phyloP scores from a whole-genome alignment of 805 yeast species.

The Kuraishia hungarica region DNA sequence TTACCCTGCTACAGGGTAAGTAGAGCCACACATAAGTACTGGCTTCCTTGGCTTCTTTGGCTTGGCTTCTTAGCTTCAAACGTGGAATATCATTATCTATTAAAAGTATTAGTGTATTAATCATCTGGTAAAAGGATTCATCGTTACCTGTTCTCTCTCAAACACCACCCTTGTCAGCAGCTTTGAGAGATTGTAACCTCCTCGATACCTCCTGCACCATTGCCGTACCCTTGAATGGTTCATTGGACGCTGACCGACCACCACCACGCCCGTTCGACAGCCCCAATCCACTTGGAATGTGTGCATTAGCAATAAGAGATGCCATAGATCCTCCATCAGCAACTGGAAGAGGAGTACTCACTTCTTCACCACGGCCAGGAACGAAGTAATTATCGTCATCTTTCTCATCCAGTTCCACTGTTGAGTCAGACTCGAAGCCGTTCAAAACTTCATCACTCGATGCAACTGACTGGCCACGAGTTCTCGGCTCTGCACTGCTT shows the following conservation, averaged over 20 bases:
- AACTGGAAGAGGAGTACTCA: slow-evolving; percentile 10
- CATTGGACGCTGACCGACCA: neutral
- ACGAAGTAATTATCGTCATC: slow-evolving; percentile 43
- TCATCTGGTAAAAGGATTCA: too few relatives aligned
- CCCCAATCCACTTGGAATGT: neutral
- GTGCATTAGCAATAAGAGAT: neutral
- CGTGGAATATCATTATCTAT: too few relatives aligned
- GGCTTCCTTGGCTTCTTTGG: too few relatives aligned
- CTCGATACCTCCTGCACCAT: neutral
- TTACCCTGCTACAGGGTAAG: too few relatives aligned
- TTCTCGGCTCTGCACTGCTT: neutral
- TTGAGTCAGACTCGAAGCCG: slow-evolving; percentile 35
- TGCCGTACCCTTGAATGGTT: neutral
- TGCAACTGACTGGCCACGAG: neutral
- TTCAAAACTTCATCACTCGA: slow-evolving; percentile 8
- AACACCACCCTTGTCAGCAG: neutral
- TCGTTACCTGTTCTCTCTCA: too few relatives aligned
- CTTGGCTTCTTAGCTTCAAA: too few relatives aligned
- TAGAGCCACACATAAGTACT: too few relatives aligned
- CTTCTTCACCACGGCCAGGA: slow-evolving; percentile 34
- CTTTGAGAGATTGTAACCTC: neutral
- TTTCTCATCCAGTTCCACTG: slow-evolving; percentile 38
- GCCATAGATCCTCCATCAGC: neutral
- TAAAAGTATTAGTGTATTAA: too few relatives aligned
- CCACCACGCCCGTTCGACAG: neutral